These are phyloP conservation scores for Tuber magnatum DNA, from an alignment of 495 filamentous ascomycete genomes.

Conservation along the genomic window DNA sequence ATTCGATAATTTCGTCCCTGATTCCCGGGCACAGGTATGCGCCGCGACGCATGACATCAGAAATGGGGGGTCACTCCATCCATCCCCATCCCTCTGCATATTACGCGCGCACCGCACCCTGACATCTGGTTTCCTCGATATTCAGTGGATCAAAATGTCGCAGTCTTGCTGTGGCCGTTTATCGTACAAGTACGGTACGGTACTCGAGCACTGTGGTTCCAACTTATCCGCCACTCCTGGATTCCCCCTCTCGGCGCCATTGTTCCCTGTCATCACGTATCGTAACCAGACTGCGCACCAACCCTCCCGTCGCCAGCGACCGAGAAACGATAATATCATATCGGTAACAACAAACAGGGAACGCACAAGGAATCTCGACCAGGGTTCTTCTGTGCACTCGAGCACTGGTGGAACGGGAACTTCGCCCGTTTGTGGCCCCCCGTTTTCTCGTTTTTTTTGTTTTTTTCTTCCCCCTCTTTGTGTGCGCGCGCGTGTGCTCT, in stretches of 20 bases:
- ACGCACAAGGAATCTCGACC: neutral
- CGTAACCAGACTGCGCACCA: too few relatives aligned
- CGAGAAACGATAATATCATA: neutral
- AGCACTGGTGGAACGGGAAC: neutral
- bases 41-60: conserved; percentile 34
- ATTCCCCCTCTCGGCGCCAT: neutral
- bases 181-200: neutral
- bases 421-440: neutral
- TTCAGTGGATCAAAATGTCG: neutral
- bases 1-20: conserved; percentile 21
- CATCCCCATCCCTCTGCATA: conserved; percentile 3
- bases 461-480: neutral
- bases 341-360: neutral
- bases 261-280: neutral
- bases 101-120: neutral
- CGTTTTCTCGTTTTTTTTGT: too few relatives aligned
- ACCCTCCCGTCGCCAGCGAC: neutral
- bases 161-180: neutral
- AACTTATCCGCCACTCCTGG: neutral
- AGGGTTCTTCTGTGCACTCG: too few relatives aligned
- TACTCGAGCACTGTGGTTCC: too few relatives aligned
- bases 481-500: neutral
- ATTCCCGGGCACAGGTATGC: conserved; percentile 29
- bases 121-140: neutral
- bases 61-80: conserved; percentile 15